Evolutionary conservation across 441 rosid genomes (phyloP).

Genomic region (Corymbia calophylla): DNA sequence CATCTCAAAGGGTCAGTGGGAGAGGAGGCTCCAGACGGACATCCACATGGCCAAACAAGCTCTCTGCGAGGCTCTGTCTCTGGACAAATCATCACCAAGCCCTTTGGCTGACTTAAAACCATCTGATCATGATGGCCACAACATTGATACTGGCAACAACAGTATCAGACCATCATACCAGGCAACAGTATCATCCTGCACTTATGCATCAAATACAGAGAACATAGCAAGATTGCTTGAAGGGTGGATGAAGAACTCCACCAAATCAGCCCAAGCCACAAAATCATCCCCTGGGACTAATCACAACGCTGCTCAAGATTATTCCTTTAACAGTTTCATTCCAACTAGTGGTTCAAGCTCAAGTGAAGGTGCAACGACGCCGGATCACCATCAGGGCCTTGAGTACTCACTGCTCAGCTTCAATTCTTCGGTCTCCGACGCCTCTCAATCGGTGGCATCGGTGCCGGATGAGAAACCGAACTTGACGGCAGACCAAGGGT

Average conservation of each 20-base stretch:
- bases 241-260: slow-evolving; percentile 44
- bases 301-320: not conserved
- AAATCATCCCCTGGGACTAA: not conserved
- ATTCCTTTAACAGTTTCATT: not conserved
- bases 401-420: slow-evolving; percentile 34
- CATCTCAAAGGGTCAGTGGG: slow-evolving; percentile 65
- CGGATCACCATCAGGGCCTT: slow-evolving; percentile 10
- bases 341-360: slow-evolving; percentile 21
- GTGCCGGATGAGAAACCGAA: slow-evolving; percentile 30
- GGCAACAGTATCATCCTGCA: slow-evolving; percentile 2
- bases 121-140: not conserved
- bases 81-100: slow-evolving; percentile 26
- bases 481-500: slow-evolving; percentile 19
- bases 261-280: slow-evolving; percentile 8
- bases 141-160: not conserved
- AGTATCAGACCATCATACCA: not conserved
- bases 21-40: slow-evolving; percentile 65
- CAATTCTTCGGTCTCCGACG: slow-evolving; percentile 33
- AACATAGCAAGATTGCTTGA: slow-evolving; percentile 62
- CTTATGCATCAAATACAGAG: slow-evolving; percentile 49
- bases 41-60: slow-evolving; percentile 63
- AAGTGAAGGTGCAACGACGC: slow-evolving; percentile 12
- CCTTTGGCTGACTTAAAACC: slow-evolving; percentile 13
- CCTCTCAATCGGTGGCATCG: slow-evolving; percentile 22
- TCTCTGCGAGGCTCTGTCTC: slow-evolving; percentile 46